Base-by-base conservation (phyloP, 805 yeast species). In the Hanseniaspora vineae region DNA sequence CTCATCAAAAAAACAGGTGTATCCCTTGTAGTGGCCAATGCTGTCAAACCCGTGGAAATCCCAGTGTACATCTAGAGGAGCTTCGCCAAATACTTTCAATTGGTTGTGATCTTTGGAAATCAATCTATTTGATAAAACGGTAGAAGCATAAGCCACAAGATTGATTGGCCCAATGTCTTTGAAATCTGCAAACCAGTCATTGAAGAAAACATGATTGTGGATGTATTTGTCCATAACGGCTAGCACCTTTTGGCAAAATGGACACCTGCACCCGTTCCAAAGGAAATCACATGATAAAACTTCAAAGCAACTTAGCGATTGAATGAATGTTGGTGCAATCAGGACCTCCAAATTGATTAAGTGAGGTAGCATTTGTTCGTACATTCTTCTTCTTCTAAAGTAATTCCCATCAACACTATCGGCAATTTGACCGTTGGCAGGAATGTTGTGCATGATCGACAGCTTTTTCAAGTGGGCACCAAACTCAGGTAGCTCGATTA, bases 371-470 rank as follows among this genome's bases (percentile, higher is more conserved):
- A 72, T 62, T 0, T 63, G 59, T 20, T 70, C 69, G 54, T 72
- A 81, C 12, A 83, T 55, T 31, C 67, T 70, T 46, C 76, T 67
- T 55, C 87, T 70, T 50, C 87, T 71, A 6, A 74, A 58, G 54
- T 77, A 81, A 54, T 84, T 83, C 0, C 94, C 94, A 56, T 83
- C 90, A 39, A 79, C 73, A 2, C 86, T 85, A 58, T 81, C 84
- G 15, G 61, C 66, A 13, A 79, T 70, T 35, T 69, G 66, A 0
- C 83, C 85, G 56, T 75, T 76, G 2, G 59, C 35, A 2, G 85
- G 84, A 3, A 82, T 75, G 29, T 67, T 67, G 58, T 82, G 88
- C 17, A 71, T 66, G n/a, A 83, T 67, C 10, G 74, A 65, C 17
- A 83, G 59, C 44, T 60, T 69, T 31, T 59, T 61, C 35, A 80